Conservation (phyloP, 2,329 filamentous ascomycete species). For the Beauveria brongniartii region DNA sequence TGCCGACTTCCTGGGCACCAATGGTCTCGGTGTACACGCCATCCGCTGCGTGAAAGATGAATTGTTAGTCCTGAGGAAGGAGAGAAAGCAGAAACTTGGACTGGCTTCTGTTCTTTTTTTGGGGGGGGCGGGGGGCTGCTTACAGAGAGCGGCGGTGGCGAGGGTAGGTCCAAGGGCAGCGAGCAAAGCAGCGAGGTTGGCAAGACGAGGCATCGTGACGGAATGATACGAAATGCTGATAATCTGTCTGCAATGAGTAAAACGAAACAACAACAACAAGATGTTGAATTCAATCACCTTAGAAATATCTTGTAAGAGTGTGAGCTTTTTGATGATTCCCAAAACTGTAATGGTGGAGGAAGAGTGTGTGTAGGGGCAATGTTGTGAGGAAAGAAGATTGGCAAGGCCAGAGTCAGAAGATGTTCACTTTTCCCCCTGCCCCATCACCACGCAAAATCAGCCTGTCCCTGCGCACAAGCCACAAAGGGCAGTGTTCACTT, state of each 20-base stretch:
- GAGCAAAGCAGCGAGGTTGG: conserved; percentile 3
- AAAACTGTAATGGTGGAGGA: not conserved
- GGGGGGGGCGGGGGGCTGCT: not conserved
- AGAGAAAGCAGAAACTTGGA: not conserved
- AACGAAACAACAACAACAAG: not conserved
- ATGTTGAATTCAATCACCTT: not conserved
- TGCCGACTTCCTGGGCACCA: conserved; percentile 24
- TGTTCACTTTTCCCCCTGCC: not conserved
- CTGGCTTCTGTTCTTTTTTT: not conserved
- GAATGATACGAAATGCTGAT: not conserved
- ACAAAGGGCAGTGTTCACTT: not conserved
- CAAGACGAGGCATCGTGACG: conserved; percentile 5
- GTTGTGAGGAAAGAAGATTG: not conserved
- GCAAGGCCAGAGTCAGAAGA: not conserved
- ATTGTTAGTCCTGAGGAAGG: not conserved
- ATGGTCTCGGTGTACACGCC: conserved; percentile 20
- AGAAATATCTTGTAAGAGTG: not conserved
- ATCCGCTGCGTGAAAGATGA: conserved; percentile 18
- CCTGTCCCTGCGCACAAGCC: conserved; percentile 1
- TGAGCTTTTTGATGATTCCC: not conserved
- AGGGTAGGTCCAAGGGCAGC: not conserved
- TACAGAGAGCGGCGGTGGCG: not conserved
- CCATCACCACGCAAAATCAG: not conserved
- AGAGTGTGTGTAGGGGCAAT: not conserved
- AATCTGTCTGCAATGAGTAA: not conserved